Base-by-base conservation (phyloP, 1,139 yeast species). In the Scheffersomyces illinoinensis region DNA sequence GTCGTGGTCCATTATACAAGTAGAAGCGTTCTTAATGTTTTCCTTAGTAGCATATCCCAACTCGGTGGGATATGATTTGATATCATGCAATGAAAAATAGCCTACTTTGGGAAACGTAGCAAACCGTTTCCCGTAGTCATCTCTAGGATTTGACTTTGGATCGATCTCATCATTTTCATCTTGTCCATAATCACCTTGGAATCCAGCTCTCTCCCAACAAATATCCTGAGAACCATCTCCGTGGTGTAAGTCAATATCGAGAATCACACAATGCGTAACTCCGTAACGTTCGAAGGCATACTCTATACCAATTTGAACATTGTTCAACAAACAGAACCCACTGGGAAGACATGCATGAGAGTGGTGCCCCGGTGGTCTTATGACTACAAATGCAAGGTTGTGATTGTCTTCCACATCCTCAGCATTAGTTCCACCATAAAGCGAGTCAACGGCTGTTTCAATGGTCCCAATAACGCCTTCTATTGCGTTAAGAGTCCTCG, bases 221-320 rank as follows among this genome's bases (percentile, higher is more conserved):
- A 91, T 89, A 71, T 91, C 97, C 68, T 91, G 97, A 5, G 91
- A 85, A 5, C 97, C 97, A 72, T 91, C 97, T n/a, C 97, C 97
- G 68, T 91, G 97, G 69, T 91, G 97, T 56, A 91, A 78, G 72
- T 91, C 97, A 62, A 91, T 89, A 71, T 91, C 97, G 48, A 91
- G 76, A 33, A 91, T 89, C 0, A 90, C 95, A 19, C 93, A 93
- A 72, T 91, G 97, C 0, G 95, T 88, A 2, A 91, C 86, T 2
- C 81, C 87, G 67, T 89, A 84, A 17, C 77, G 73, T 56, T 79
- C 85, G 60, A 82, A 84, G 0, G 97, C 97, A 69, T 91, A 91
- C 68, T 91, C 96, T 48, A 90, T 86, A 4, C 90, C 93, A 56
- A 91, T 85, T 63, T 91, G 97, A 0, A 89, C 96, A 67, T 91